Conservation (phyloP, 2,329 filamentous ascomycete species). For the Rutstroemia sp. region DNA sequence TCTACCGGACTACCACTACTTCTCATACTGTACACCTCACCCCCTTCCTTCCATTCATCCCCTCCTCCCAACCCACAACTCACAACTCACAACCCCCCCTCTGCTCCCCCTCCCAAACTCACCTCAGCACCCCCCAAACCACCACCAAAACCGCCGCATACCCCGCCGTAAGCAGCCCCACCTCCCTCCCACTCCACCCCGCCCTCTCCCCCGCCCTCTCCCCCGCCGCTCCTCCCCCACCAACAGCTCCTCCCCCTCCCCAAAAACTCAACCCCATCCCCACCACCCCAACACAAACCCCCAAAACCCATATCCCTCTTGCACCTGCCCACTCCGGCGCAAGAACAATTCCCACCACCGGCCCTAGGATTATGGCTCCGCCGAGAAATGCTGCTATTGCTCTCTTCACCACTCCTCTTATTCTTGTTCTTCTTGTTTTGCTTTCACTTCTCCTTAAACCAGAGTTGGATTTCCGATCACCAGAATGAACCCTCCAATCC, state of each 20-base stretch:
- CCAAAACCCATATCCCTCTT: not conserved
- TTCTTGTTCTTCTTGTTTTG: not conserved
- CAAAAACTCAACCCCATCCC: not conserved
- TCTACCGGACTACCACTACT: no score
- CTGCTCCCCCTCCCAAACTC: not conserved
- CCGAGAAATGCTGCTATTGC: not conserved
- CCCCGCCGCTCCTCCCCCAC: not conserved
- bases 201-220: not conserved
- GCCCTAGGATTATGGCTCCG: not conserved
- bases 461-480: not conserved
- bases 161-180: not conserved
- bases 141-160: slow-evolving; percentile 6
- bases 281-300: not conserved
- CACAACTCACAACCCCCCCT: no score
- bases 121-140: not conserved
- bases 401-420: not conserved
- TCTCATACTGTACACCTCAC: no score
- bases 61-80: no score
- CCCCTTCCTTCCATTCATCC: no score
- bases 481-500: not conserved
- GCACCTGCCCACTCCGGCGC: not conserved
- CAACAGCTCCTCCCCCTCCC: no score
- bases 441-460: not conserved
- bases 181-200: not conserved
- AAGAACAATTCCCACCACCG: not conserved